Percentiles rank a stretch among this genome's conserved stretches.
Evolutionary conservation across 2,329 filamentous ascomycete genomes (phyloP).

Genomic region (Colletotrichum somersetense): DNA sequence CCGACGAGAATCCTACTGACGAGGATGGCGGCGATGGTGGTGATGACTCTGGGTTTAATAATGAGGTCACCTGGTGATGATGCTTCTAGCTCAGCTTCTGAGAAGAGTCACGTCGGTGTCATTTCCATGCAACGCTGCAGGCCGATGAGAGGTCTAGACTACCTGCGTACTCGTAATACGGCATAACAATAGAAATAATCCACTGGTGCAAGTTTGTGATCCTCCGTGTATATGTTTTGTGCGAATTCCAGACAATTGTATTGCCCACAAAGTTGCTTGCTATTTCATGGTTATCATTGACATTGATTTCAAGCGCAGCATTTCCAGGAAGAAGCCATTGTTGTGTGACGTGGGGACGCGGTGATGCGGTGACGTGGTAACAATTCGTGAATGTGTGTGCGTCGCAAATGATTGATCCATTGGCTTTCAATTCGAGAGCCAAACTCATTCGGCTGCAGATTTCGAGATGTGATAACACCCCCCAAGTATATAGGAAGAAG

Average conservation of each 20-base stretch:
- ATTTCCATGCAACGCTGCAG: background rate
- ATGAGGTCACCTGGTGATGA: background rate
- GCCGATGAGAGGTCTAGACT: background rate
- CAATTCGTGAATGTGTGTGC: too few relatives aligned
- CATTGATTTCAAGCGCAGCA: too few relatives aligned
- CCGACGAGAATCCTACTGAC: background rate
- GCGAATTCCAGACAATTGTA: too few relatives aligned
- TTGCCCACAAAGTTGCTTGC: background rate
- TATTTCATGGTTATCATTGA: background rate
- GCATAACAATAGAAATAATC: constrained; percentile 3
- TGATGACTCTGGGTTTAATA: background rate
- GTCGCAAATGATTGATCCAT: background rate
- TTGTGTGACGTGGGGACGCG: background rate
- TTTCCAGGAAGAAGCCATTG: background rate
- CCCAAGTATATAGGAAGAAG: background rate
- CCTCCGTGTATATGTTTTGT: background rate
- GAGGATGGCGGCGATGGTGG: background rate
- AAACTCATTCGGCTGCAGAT: background rate
- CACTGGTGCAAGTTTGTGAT: background rate
- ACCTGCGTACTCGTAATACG: background rate
- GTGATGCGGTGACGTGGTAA: background rate
- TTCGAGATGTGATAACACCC: background rate
- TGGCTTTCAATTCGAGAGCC: background rate
- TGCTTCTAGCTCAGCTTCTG: background rate
- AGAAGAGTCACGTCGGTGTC: background rate